Conservation (phyloP, 768 basidiomycete species). For the Mycena amicta region DNA sequence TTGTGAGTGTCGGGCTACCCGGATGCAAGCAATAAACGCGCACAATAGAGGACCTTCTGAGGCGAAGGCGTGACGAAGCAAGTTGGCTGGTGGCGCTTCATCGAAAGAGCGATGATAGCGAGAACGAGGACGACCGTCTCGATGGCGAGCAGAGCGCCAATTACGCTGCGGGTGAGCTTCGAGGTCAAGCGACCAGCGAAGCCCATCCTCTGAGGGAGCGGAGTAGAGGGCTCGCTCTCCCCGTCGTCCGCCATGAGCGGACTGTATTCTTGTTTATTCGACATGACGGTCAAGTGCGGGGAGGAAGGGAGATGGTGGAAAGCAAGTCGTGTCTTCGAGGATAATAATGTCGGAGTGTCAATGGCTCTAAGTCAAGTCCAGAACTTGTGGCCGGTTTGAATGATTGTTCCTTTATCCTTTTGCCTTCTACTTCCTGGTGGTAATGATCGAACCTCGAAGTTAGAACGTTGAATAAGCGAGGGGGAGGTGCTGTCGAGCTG, state of each 20-base stretch:
- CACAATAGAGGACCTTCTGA: constrained; percentile 8
- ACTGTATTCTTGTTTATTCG: constrained; percentile 9
- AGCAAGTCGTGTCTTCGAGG: background rate
- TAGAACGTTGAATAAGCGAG: background rate
- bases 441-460: background rate
- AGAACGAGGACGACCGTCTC: constrained; percentile 10
- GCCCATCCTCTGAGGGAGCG: background rate
- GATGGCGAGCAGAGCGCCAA: background rate
- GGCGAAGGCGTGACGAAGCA: background rate
- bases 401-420: constrained; percentile 1
- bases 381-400: no score
- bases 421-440: background rate
- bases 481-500: no score
- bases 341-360: background rate
- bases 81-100: background rate
- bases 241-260: constrained; percentile 1
- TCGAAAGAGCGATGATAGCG: background rate
- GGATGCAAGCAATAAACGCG: background rate
- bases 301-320: background rate
- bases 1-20: background rate
- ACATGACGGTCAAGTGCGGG: background rate
- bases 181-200: background rate
- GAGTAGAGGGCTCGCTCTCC: background rate
- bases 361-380: no score
- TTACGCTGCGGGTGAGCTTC: background rate